These are phyloP conservation scores for Lactarius indigo DNA, from an alignment of 768 basidiomycete species.

Conservation along the genomic window DNA sequence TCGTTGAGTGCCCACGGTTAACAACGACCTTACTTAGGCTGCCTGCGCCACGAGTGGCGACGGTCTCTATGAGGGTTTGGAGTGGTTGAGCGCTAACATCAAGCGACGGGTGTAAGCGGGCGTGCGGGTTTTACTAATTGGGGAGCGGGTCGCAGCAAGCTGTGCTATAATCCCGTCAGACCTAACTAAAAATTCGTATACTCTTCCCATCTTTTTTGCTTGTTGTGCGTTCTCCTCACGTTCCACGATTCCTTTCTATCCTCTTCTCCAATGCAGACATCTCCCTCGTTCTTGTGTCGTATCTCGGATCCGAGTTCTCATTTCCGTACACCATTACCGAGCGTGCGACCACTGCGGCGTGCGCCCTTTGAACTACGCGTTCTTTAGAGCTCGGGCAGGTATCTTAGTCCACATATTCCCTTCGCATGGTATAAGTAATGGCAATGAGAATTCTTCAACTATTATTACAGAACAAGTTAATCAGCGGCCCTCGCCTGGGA, in stretches of 20 bases:
- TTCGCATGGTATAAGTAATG: conserved; percentile 20
- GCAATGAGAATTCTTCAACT: conserved; percentile 22
- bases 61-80: conserved; percentile 96
- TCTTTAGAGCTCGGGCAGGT: conserved; percentile 23
- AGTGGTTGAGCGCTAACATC: conserved; percentile 93
- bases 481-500: conserved; percentile 64
- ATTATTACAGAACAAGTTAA: neutral
- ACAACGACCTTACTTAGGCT: conserved; percentile 49
- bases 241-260: conserved; percentile 3
- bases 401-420: conserved; percentile 23
- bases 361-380: conserved; percentile 18
- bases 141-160: conserved; percentile 42
- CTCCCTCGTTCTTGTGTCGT: conserved; percentile 17
- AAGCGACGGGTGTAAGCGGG: conserved; percentile 68
- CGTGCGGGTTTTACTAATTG: conserved; percentile 32
- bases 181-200: conserved; percentile 26
- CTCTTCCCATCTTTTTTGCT: conserved; percentile 27
- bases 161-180: conserved; percentile 59
- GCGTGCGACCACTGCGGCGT: conserved; percentile 16
- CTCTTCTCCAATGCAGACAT: conserved; percentile 19
- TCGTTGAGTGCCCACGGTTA: conserved; percentile 19
- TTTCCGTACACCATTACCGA: conserved; percentile 13
- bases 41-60: conserved; percentile 98
- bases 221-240: conserved; percentile 28
- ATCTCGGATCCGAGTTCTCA: conserved; percentile 25